Evolutionary conservation across 306 rosid species (phyloP), one percentile per base, ranked within the genome.

Genomic region (Fagus sylvatica): DNA sequence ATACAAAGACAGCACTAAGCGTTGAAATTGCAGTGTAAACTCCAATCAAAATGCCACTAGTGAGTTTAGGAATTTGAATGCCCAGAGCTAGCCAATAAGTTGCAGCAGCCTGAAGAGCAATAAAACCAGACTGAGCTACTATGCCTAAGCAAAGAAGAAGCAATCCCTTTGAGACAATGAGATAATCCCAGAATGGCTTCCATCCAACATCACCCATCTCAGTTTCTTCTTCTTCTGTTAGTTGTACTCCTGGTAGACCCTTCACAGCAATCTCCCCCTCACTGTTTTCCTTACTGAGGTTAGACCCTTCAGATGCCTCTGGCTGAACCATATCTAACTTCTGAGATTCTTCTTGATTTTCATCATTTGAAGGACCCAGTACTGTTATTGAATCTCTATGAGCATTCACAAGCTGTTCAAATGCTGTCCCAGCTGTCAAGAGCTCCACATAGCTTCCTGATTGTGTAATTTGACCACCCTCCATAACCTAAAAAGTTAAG

Each of bases 361-460:
- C 80, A 74, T 69, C 5, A 15, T 36, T 80, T 11, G 82, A 80
- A 77, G 42, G 78, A 53, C 78, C 87, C 34, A 81, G 72, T 48
- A 77, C 81, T 28, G 78, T 43, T 53, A 89, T 78, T 22, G 84
- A 71, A 73, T 91, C 96, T 71, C 61, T 90, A 49, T 94, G 96
- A 55, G 96, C 98, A 59, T 81, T 88, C 72, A 94, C 97, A 53
- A 94, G 98, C 66, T 86, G 87, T 74, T 91, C 85, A 71, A 94
- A 94, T 73, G 97, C 79, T 33, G 89, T 90, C 79, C 91, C 98
- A 36, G 81, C 81, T 28, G 83, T 85, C 48, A 90, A 33, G 64
- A 91, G 89, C 57, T 84, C 87, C 81, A 79, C 94, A 83, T 90
- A 90, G 75, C 84, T 84, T 57, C 96, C 96, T 4, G 94, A 91